Base-by-base conservation (phyloP, 805 yeast species). In the Zygosaccharomyces gambellarensis region DNA sequence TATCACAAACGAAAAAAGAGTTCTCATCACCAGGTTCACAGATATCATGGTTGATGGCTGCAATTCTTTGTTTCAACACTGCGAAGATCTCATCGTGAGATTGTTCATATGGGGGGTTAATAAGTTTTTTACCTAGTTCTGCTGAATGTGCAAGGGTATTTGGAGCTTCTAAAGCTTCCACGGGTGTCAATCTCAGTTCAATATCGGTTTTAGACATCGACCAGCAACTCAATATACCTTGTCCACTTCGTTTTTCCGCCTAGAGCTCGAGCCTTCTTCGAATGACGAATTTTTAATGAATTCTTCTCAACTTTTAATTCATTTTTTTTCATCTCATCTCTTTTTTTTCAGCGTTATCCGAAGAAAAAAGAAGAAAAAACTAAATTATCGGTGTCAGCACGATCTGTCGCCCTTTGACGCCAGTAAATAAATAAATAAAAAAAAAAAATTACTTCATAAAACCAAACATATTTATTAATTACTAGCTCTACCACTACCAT, bases 1-100 rank as follows among this genome's bases (percentile, higher is more conserved):
- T 69, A 69, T 92, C 96, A 57, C 94, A 87, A 39, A 92, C 87
- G 61, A 84, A 92, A 63, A 92, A 92, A 5, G 97, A 81, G 60
- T 86, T 85, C 63, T 89, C 95, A 21, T 81, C 89, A 45, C 87
- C 94, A 5, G 92, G 80, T 31, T 71, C 78, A 67, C 90, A 84
- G 27, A 71, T 67, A 41, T 79, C 82, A 49, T 71, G 72, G 63
- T 85, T 81, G 52, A 85, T 72, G 2, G 60, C 52, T 5, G 64
- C 57, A 41, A 80, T 69, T 43, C 74, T 75, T 9, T 61, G 48
- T 28, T 64, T 50, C 48, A 81, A 60, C 2, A 81, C 76, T 1
- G 68, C 48, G 7, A 69, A 70, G 41, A 79, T 70, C 48, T 65
- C 49, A 30, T 50, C 52, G 48, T 70, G 67, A 11, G 74, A 62